These are phyloP conservation scores for Priceomyces haplophilus DNA, from an alignment of 805 yeast species.

Conservation along the genomic window DNA sequence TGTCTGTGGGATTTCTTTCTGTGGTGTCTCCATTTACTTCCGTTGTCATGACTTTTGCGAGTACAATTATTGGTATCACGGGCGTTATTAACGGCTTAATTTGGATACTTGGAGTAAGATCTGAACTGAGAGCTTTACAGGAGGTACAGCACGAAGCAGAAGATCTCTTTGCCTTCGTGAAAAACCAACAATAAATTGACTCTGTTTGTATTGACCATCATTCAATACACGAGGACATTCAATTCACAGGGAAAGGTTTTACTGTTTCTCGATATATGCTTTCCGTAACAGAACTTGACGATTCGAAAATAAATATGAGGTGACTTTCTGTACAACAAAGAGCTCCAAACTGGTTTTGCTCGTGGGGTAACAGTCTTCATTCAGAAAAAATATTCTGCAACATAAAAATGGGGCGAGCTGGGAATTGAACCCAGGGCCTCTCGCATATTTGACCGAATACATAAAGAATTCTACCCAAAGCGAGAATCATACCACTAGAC, in stretches of 20 bases:
- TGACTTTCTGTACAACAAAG: too few relatives aligned
- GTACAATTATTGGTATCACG: conserved; percentile 55
- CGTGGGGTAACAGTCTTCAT: too few relatives aligned
- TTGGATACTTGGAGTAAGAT: conserved; percentile 72
- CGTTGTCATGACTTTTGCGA: conserved; percentile 58
- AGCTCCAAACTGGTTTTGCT: too few relatives aligned
- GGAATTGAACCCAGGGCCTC: conserved; percentile 65
- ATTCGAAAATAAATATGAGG: too few relatives aligned
- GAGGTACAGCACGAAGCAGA: conserved; percentile 74
- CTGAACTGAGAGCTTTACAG: conserved; percentile 71
- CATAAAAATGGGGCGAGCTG: conserved; percentile 38
- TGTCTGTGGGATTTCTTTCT: conserved; percentile 60
- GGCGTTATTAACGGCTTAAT: conserved; percentile 77
- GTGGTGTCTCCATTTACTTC: conserved; percentile 57
- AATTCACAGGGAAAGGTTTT: too few relatives aligned
- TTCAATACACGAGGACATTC: too few relatives aligned
- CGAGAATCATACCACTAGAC: conserved; percentile 16
- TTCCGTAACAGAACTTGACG: too few relatives aligned
- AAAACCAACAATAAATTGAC: not conserved
- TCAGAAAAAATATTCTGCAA: too few relatives aligned
- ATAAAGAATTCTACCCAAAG: conserved; percentile 8
- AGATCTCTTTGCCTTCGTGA: conserved; percentile 18
- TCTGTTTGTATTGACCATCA: too few relatives aligned
- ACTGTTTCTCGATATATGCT: too few relatives aligned
- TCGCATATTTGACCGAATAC: conserved; percentile 35